Conservation (phyloP, 1,139 yeast species). For the Suhomyces chickasaworum region DNA sequence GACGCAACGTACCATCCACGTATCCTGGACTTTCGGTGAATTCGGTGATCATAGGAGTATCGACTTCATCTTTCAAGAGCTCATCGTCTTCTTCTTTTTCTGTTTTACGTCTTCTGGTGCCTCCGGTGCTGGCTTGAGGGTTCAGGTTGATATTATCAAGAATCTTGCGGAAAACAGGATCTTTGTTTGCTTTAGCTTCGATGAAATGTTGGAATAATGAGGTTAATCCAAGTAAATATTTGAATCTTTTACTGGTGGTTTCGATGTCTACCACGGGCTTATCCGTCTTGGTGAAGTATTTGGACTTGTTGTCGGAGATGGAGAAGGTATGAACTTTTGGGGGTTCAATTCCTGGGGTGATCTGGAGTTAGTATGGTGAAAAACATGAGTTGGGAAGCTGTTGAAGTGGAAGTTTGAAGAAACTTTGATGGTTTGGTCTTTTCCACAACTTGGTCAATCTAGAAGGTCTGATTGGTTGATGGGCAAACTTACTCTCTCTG, state of each 20-base stretch:
- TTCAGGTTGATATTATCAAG: conserved; percentile 40
- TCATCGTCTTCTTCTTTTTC: conserved; percentile 76
- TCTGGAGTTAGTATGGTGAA: conserved; percentile 15
- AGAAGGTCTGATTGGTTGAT: neutral
- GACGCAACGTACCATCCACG: conserved; percentile 64
- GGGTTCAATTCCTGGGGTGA: conserved; percentile 17
- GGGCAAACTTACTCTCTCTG: conserved; percentile 9
- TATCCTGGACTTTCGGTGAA: conserved; percentile 68
- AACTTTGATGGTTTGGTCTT: neutral
- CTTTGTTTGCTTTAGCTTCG: conserved; percentile 63
- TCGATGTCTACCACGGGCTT: conserved; percentile 51
- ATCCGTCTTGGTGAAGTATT: conserved; percentile 52
- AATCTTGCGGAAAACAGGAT: conserved; percentile 55
- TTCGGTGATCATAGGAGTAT: conserved; percentile 48
- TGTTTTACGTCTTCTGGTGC: conserved; percentile 53
- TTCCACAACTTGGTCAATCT: too few relatives aligned
- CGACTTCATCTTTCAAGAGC: conserved; percentile 56
- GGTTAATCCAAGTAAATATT: conserved; percentile 65
- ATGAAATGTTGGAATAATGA: conserved; percentile 70
- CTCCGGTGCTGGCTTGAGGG: conserved; percentile 12
- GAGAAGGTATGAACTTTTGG: conserved; percentile 9
- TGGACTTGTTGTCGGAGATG: conserved; percentile 12
- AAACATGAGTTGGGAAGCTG: too few relatives aligned
- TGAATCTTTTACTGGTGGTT: conserved; percentile 59
- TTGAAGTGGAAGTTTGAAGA: neutral